These are phyloP conservation scores for Candida broadrunensis DNA, from an alignment of 805 yeast genomes.

Conservation along the genomic window DNA sequence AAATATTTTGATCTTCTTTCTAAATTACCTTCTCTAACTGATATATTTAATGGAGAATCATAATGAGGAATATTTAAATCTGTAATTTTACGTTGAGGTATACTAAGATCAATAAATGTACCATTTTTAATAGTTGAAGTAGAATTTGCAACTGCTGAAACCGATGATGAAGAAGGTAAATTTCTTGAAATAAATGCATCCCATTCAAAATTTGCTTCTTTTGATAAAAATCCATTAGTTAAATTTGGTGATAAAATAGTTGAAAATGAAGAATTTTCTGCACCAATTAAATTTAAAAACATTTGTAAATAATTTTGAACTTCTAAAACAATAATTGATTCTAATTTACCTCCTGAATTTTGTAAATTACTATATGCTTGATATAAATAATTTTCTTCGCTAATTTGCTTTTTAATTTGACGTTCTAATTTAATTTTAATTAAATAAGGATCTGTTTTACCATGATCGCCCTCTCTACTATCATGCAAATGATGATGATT, in stretches of 20 bases:
- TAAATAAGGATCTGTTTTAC: slow-evolving; percentile 78
- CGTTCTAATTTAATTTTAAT: slow-evolving; percentile 69
- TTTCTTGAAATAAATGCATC: slow-evolving; percentile 75
- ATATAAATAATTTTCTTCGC: slow-evolving; percentile 81
- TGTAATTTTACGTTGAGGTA: slow-evolving; percentile 31
- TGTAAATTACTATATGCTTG: slow-evolving; percentile 88
- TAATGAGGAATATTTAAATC: slow-evolving; percentile 68
- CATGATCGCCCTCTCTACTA: slow-evolving; percentile 17
- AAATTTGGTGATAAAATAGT: slow-evolving; percentile 63
- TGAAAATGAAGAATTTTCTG: slow-evolving; percentile 70
- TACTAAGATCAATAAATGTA: slow-evolving; percentile 38
- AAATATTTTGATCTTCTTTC: slow-evolving; percentile 90
- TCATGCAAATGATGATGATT: slow-evolving; percentile 8
- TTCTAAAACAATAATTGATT: slow-evolving; percentile 78
- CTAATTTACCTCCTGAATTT: slow-evolving; percentile 83
- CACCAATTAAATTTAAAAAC: slow-evolving; percentile 68
- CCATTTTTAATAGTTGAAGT: slow-evolving; percentile 28
- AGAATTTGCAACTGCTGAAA: slow-evolving; percentile 23
- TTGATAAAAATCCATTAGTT: slow-evolving; percentile 54
- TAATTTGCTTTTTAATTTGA: slow-evolving; percentile 72
- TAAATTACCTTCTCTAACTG: slow-evolving; percentile 71
- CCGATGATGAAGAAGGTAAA: slow-evolving; percentile 30
- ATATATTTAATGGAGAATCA: slow-evolving; percentile 61
- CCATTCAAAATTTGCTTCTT: slow-evolving; percentile 86
- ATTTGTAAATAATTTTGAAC: slow-evolving; percentile 76